Evolutionary conservation across 2,329 filamentous ascomycete genomes (phyloP), one percentile per base, ranked within the genome.

Genomic region (Neurospora crassa): DNA sequence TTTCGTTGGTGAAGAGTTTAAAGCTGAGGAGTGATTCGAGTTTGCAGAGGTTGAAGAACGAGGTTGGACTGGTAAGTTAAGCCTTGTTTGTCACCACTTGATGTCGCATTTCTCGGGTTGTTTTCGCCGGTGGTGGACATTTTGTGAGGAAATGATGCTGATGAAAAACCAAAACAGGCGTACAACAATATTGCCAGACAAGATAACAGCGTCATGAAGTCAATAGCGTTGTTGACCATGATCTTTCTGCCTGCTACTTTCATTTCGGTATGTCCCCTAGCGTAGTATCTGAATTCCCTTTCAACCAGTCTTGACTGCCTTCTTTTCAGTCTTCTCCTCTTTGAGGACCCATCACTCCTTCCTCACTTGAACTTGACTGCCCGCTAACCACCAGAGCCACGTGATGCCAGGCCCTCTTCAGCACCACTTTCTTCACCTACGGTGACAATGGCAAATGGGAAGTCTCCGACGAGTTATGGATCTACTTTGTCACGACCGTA

Each of bases 201-300:
- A 16, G 74, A 75, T 67, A 75, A 74, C 67, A 72, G 59, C 40
- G 71, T 75, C 40, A 72, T 74, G 70, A 75, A 74, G 59, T 74
- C 73, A 5, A 75, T 75, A 8, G 72, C 74, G 1, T 70, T 75
- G 0, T 68, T 75, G 20, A 74, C 72, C 14, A 75, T 75, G 73
- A 70, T 75, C 5, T 75, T 75, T 42, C 69, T 75, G 2, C 74
- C 74, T 10, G 71, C 74, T 4, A 75, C 74, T 24, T 75, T 75
- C 43, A 72, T 75, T 45, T 74, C 74, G 11, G 74, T 75, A 71
- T 11, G 71, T 59, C 14, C 2, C 34, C 34, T 37, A 8, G 34
- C 34, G 34, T 37, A 29, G 29, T 5, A 5, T 29, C 29, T 29
- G 29, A 29, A 29, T 29, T 5, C 29, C 29, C 29, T 29, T 29